Conservation (phyloP, 768 basidiomycete genomes). For the Suillus clintonianus region DNA sequence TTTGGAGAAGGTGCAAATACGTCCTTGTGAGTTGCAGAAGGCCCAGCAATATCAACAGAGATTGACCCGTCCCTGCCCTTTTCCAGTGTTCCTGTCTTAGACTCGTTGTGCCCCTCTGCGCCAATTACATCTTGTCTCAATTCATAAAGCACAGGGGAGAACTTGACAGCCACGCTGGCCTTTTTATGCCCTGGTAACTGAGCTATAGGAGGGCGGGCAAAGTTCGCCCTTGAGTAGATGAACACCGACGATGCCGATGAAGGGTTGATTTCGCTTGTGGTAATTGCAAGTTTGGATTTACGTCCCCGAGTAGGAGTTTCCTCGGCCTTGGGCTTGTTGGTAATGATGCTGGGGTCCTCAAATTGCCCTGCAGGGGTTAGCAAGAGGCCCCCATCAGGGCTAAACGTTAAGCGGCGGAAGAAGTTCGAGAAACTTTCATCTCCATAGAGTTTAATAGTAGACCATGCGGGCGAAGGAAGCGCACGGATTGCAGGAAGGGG, state of each 20-base stretch:
- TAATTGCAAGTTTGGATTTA: conserved; percentile 48
- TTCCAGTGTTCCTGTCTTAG: conserved; percentile 65
- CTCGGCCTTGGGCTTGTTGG: conserved; percentile 34
- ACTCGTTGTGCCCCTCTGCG: conserved; percentile 36
- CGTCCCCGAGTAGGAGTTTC: conserved; percentile 56
- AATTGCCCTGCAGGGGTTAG: conserved; percentile 97
- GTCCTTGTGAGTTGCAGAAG: conserved; percentile 17
- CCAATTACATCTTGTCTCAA: conserved; percentile 62
- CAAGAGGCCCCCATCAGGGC: conserved; percentile 90
- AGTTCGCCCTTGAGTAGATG: conserved; percentile 95
- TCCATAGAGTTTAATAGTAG: conserved; percentile 82
- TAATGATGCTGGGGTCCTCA: conserved; percentile 76
- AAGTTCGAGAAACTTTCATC: conserved; percentile 96
- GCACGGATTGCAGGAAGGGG: conserved; percentile 92
- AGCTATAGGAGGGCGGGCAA: conserved; percentile 89
- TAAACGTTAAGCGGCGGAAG: conserved; percentile 92
- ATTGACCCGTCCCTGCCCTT: conserved; percentile 63
- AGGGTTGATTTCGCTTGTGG: conserved; percentile 36
- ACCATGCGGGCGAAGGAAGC: conserved; percentile 60
- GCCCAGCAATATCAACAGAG: conserved; percentile 59
- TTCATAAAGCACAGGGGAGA: conserved; percentile 92
- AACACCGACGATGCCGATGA: conserved; percentile 71
- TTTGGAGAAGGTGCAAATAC: conserved; percentile 7
- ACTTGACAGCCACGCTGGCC: conserved; percentile 89
- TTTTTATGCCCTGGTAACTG: conserved; percentile 97